Evolutionary conservation across 2,329 filamentous ascomycete genomes (phyloP), one percentile per base, ranked within the genome.

Genomic region (Neophaeococcomyces aloes): DNA sequence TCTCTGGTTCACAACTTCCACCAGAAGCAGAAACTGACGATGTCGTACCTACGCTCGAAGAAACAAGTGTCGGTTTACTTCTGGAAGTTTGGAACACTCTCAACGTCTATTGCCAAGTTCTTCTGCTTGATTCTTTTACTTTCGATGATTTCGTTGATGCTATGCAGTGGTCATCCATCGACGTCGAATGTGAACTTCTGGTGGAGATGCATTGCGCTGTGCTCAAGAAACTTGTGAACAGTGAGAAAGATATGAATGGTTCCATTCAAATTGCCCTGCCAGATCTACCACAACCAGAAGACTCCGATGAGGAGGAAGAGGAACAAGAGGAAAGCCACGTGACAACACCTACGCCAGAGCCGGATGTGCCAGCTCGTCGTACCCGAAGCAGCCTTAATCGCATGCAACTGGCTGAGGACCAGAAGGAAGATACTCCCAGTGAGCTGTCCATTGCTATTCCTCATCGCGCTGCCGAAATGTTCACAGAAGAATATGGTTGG

Each of bases 101-200:
- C 27, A 98, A 95, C 57, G 89, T 98, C n/a, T 95, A 95, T 59
- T 94, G 87, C 58, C 86, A 94, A 57, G 82, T 95, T 14, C 94
- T 94, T 59, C 78, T 86, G 57, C 72, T 98, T 19, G 91, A 98
- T 62, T 96, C 89, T 0, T 98, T 98, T 59, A 96, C 89, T 0
- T 93, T 96, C 57, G 91, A 98, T 60, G 91, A 98, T 61, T 96
- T 88, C 56, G 73, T 94, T 3, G 83, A 96, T 59, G 83, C 88
- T 0, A 79, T 98, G 71, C 75, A 80, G 38, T 81, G 88, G 46
- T 75, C 83, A 0, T 86, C 79, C 0, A 75, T 81, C 27, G 78
- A 86, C 17, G 68, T 78, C 1, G 80, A 82, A 6, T 91, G 91
- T 41, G 83, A 95, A 59, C 69, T 98, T 1, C 81, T 95, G 53